Evolutionary conservation across 2,329 filamentous ascomycete species (phyloP).

Genomic region (Nectriaceae sp.): DNA sequence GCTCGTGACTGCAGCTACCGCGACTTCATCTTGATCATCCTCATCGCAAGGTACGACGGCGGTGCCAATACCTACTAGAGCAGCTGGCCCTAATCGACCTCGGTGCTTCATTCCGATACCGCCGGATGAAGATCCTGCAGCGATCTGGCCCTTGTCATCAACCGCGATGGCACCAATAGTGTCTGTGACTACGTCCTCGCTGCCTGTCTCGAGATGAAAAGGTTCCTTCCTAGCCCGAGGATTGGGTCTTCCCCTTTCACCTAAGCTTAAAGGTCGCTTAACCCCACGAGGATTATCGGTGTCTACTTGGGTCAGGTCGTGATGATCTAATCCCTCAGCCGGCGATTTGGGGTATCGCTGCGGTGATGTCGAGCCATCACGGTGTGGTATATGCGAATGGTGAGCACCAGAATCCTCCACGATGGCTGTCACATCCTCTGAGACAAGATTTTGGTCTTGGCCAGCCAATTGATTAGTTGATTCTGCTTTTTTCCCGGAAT

Average conservation of each 20-base stretch:
- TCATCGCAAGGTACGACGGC: constrained; percentile 79
- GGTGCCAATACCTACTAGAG: constrained; percentile 87
- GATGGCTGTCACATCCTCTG: constrained; percentile 3
- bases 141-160: constrained; percentile 82
- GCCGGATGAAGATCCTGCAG: constrained; percentile 92
- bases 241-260: constrained; percentile 13
- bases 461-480: constrained; percentile 2
- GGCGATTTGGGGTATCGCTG: not conserved
- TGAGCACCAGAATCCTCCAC: constrained; percentile 6
- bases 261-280: constrained; percentile 36
- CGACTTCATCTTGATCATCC: constrained; percentile 67
- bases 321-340: not conserved
- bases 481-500: constrained; percentile 9
- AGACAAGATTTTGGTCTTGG: constrained; percentile 6
- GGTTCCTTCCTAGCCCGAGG: constrained; percentile 18
- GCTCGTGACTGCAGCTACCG: constrained; percentile 84
- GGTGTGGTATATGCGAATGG: constrained; percentile 9
- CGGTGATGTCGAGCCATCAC: constrained; percentile 20
- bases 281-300: constrained; percentile 31
- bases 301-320: constrained; percentile 7
- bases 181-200: constrained; percentile 75
- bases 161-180: constrained; percentile 96
- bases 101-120: constrained; percentile 98
- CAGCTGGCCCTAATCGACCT: constrained; percentile 88
- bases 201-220: constrained; percentile 21